phyloP scores from a whole-genome alignment of 148 eudicot species.

The Arbutus unedo region DNA sequence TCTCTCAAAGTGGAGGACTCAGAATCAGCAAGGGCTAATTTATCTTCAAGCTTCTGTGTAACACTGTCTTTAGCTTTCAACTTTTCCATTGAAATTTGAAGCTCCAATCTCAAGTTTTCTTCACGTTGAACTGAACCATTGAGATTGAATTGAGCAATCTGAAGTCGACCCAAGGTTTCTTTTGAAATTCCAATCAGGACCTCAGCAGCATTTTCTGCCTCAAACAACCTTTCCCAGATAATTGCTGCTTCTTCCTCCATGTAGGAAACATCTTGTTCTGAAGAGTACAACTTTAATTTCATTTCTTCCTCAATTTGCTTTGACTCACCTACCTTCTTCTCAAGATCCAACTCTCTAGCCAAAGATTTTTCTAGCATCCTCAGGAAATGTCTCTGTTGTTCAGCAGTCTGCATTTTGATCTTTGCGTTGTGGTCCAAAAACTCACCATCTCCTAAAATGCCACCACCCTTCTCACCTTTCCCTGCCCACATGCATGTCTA shows the following conservation, averaged over 20 bases:
- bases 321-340: constrained; percentile 58
- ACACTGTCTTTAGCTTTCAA: constrained; percentile 34
- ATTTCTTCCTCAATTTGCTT: constrained; percentile 54
- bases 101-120: constrained; percentile 42
- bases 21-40: constrained; percentile 16
- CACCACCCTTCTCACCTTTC: constrained; percentile 37
- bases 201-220: constrained; percentile 73
- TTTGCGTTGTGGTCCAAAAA: constrained; percentile 34
- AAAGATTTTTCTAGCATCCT: constrained; percentile 86
- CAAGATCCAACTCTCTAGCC: constrained; percentile 81
- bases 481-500: constrained; percentile 35
- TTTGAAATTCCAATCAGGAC: constrained; percentile 60
- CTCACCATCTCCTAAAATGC: constrained; percentile 31
- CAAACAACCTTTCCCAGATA: constrained; percentile 54
- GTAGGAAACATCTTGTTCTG: constrained; percentile 44
- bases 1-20: constrained; percentile 37
- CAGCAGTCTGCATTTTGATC: constrained; percentile 72
- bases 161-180: constrained; percentile 54
- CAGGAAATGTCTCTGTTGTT: constrained; percentile 71
- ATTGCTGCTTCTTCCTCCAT: constrained; percentile 54
- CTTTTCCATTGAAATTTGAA: constrained; percentile 40
- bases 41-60: constrained; percentile 29
- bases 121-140: constrained; percentile 54
- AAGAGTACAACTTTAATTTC: constrained; percentile 44
- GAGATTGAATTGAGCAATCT: constrained; percentile 41